Conservation (phyloP, 2,329 filamentous ascomycete species). For the Neonectria neomacrospora region DNA sequence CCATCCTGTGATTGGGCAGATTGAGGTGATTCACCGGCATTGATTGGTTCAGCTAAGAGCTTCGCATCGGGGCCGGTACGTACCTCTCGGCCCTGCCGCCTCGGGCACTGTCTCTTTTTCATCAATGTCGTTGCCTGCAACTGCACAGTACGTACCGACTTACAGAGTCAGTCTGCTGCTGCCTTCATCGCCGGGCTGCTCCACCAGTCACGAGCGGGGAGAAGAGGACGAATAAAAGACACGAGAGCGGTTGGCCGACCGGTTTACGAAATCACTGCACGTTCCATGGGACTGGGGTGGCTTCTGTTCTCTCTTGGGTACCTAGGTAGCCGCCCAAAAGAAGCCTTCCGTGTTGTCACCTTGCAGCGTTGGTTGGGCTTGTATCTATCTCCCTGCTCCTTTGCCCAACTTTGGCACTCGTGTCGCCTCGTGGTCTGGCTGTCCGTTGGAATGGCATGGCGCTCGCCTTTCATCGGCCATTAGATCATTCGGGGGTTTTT, state of each 20-base stretch:
- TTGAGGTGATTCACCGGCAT: not conserved
- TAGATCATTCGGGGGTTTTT: not conserved
- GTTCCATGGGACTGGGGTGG: not conserved
- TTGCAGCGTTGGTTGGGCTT: not conserved
- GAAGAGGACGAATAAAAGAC: not conserved
- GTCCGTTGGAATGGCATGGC: not conserved
- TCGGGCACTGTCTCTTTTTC: not conserved
- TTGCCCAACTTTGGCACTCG: not conserved
- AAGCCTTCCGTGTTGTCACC: not conserved
- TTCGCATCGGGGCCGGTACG: not conserved
- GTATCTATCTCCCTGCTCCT: not conserved
- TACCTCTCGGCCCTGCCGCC: not conserved
- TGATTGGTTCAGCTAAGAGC: not conserved
- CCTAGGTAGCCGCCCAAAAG: not conserved
- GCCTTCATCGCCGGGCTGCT: not conserved
- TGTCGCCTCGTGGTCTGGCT: not conserved
- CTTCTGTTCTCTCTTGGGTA: not conserved
- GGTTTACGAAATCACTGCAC: not conserved
- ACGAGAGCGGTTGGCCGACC: not conserved
- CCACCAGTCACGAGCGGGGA: constrained; percentile 5
- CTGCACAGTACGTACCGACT: not conserved
- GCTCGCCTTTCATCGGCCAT: not conserved
- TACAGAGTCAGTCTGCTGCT: not conserved
- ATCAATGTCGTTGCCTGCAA: not conserved
- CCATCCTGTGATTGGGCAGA: not conserved